These are phyloP conservation scores for Gnetum montanum DNA, from an alignment of 75 land plant genomes.

Conservation along the genomic window DNA sequence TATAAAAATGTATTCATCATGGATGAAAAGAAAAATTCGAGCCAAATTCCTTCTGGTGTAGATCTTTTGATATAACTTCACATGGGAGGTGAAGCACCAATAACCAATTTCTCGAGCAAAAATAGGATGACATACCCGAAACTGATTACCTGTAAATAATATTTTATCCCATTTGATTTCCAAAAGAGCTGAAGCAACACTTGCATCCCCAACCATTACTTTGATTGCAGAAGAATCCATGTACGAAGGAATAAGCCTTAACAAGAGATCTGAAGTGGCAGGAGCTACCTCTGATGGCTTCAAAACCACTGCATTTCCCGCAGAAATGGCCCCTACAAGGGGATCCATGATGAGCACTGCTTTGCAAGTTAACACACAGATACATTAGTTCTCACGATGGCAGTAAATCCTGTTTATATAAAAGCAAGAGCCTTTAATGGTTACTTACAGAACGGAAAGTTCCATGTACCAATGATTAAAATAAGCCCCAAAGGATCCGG, in stretches of 20 bases:
- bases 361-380: not conserved
- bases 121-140: not conserved
- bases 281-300: conserved; percentile 74
- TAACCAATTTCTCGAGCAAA: not conserved
- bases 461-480: too few relatives aligned
- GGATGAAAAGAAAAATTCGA: too few relatives aligned
- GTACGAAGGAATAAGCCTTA: conserved; percentile 35
- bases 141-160: conserved; percentile 67
- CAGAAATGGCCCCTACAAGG: conserved; percentile 70
- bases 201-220: conserved; percentile 54
- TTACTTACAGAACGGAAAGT: too few relatives aligned
- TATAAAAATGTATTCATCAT: not conserved
- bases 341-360: conserved; percentile 55
- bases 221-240: conserved; percentile 53
- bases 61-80: too few relatives aligned
- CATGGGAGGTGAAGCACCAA: too few relatives aligned
- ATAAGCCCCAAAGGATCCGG: too few relatives aligned
- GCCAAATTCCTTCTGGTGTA: too few relatives aligned
- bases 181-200: conserved; percentile 37
- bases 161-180: conserved; percentile 82
- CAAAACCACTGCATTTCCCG: conserved; percentile 64
- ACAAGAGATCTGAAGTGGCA: conserved; percentile 44
- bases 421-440: too few relatives aligned
- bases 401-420: too few relatives aligned
- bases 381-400: too few relatives aligned